Evolutionary conservation across 208 protist species (phyloP), one percentile per base, ranked within the genome.

Genomic region (Leishmania braziliensis): DNA sequence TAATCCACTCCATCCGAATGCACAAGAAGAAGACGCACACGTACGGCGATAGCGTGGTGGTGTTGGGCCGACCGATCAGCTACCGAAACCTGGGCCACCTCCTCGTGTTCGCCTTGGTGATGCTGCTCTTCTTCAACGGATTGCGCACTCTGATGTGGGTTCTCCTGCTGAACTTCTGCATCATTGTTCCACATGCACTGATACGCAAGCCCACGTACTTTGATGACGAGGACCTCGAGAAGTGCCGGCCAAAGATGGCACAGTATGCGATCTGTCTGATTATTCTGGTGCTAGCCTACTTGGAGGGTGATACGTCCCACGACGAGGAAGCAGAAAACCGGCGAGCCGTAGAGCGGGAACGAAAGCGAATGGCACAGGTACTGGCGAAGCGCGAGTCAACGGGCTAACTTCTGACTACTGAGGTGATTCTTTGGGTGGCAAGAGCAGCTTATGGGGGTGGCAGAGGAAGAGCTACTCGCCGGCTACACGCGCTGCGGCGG

Each of bases 171-270:
- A 93, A 91, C 83, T 16, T 66, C 18, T 73, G 86, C 36, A 26
- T 95, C 12, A 80, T 97, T 53, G 75, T 96, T n/a, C 89, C 92
- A 5, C 94, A 97, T 81, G 94, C 92, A 20, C 71, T 95, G 54
- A 86, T 84, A 33, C 90, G 92, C 54, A 86, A 85, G 51, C 90
- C 93, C 5, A 93, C 90, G 0, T 95, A 93, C 84, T 97, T 96
- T 85, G 91, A 97, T 72, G 92, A 97, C 75, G 92, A 95, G 71
- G 93, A 97, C 39, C 65, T 97, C 70, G 94, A 97, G 80, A 97
- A 96, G 82, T 88, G 86, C 51, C 87, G 94, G 9, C 92, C 94
- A 23, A 95, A 95, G 84, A 70, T 93, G 65, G 77, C 84, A 36
- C 89, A 95, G 78, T 94, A 95, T 78, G 73, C 89, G 12, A 77